These are phyloP conservation scores for Debaryomyces psychrophilus DNA, from an alignment of 1,139 yeast species.

Conservation along the genomic window DNA sequence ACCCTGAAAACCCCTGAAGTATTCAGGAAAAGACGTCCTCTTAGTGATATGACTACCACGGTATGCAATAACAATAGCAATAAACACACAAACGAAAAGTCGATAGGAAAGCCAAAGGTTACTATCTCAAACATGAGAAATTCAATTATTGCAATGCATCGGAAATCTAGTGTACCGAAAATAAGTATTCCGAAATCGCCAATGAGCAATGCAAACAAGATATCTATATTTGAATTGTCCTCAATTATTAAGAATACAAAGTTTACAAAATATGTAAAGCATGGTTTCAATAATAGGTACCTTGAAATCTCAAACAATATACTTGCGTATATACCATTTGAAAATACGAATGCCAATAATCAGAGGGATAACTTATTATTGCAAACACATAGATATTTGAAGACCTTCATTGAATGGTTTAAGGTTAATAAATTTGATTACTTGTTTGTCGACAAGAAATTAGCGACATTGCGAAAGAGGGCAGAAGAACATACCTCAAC, in stretches of 20 bases:
- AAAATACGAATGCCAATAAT: neutral
- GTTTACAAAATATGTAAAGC: neutral
- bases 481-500: neutral
- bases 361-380: neutral
- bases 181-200: neutral
- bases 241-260: constrained; percentile 3
- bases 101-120: neutral
- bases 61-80: neutral
- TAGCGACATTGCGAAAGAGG: neutral
- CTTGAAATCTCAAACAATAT: constrained; percentile 10
- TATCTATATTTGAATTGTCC: constrained; percentile 1
- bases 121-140: constrained; percentile 7
- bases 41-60: constrained; percentile 2
- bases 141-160: constrained; percentile 7
- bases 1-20: constrained; percentile 7
- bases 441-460: constrained; percentile 14
- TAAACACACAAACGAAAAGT: constrained; percentile 1
- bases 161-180: neutral
- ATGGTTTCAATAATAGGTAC: constrained; percentile 12
- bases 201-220: neutral
- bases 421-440: constrained; percentile 25
- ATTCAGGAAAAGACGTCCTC: constrained; percentile 1
- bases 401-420: constrained; percentile 25
- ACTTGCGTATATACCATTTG: neutral
- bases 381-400: constrained; percentile 4